Percentiles rank a stretch among this genome's conserved stretches.
These are phyloP conservation scores for Hyphodiscus sp. DNA, from an alignment of 2,329 filamentous ascomycete genomes.

Conservation along the genomic window DNA sequence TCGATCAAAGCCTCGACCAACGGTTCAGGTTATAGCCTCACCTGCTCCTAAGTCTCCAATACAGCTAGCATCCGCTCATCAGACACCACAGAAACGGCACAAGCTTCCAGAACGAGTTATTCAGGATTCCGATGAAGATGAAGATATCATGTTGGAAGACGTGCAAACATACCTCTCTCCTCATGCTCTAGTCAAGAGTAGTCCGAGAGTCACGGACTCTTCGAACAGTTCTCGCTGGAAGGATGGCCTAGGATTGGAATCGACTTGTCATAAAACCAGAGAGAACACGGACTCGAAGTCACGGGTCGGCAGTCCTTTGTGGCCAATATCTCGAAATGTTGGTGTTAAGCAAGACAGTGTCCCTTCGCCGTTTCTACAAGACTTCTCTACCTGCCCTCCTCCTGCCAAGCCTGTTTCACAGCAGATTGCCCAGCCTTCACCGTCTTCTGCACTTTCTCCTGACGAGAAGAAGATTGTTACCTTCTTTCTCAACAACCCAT, in stretches of 20 bases:
- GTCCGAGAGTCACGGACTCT: constrained; percentile 6
- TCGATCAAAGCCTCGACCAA: not conserved
- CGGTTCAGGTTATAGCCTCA: constrained; percentile 23
- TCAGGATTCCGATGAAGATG: constrained; percentile 30
- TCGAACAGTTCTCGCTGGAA: constrained; percentile 6
- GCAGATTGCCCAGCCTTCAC: constrained; percentile 17
- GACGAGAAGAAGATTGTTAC: constrained; percentile 25
- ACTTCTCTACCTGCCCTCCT: constrained; percentile 19
- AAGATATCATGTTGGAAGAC: constrained; percentile 16
- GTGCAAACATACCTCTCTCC: constrained; percentile 13
- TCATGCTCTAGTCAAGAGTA: constrained; percentile 11
- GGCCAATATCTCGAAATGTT: constrained; percentile 24
- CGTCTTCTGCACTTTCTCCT: constrained; percentile 12
- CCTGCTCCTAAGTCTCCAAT: constrained; percentile 10
- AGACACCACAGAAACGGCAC: constrained; percentile 1
- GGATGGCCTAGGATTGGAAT: constrained; percentile 8
- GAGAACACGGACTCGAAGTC: constrained; percentile 8
- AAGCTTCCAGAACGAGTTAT: constrained; percentile 13
- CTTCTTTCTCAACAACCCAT: constrained; percentile 19
- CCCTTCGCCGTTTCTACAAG: constrained; percentile 19
- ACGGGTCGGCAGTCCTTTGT: constrained; percentile 22
- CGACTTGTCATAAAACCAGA: constrained; percentile 1
- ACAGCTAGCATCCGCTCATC: constrained; percentile 13
- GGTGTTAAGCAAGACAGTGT: constrained; percentile 15
- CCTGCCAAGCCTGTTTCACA: constrained; percentile 4